phyloP scores from a whole-genome alignment of 2,329 filamentous ascomycete genomes.

The Penicillium sumatraense region DNA sequence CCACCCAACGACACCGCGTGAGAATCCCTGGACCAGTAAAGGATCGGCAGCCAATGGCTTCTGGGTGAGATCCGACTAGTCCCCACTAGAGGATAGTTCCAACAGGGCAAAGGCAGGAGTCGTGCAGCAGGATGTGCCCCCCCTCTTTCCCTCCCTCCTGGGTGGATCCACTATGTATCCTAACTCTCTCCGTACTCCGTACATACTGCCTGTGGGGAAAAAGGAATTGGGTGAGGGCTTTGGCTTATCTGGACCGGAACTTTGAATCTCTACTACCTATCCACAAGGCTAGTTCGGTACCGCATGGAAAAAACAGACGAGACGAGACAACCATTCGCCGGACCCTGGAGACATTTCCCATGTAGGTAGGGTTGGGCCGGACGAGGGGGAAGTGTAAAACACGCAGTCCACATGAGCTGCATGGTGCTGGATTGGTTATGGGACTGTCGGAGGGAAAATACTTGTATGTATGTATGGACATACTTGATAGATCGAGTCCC shows the following conservation, averaged over 20 bases:
- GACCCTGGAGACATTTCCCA: conserved; percentile 6
- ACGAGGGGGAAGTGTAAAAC: conserved; percentile 5
- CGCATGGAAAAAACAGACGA: not conserved
- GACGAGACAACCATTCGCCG: not conserved
- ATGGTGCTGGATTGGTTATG: not conserved
- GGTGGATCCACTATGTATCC: not conserved
- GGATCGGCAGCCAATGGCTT: conserved; percentile 22
- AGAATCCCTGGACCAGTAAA: conserved; percentile 11
- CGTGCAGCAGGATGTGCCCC: not conserved
- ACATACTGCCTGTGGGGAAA: not conserved
- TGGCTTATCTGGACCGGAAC: conserved; percentile 5
- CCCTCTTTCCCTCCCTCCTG: not conserved
- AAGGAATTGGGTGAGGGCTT: not conserved
- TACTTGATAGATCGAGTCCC: conserved; percentile 6
- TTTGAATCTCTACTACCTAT: not conserved
- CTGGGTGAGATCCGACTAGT: conserved; percentile 7
- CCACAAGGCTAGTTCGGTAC: conserved; percentile 7
- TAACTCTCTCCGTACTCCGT: no score
- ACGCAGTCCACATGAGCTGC: conserved; percentile 3
- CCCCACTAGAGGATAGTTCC: conserved; percentile 1
- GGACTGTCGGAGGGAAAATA: no score
- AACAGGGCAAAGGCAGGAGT: not conserved
- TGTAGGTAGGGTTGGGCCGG: conserved; percentile 6
- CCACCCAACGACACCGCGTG: conserved; percentile 8
- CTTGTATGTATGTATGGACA: no score